Evolutionary conservation across 768 basidiomycete species (phyloP).

Genomic region (Cyclocybe aegerita): DNA sequence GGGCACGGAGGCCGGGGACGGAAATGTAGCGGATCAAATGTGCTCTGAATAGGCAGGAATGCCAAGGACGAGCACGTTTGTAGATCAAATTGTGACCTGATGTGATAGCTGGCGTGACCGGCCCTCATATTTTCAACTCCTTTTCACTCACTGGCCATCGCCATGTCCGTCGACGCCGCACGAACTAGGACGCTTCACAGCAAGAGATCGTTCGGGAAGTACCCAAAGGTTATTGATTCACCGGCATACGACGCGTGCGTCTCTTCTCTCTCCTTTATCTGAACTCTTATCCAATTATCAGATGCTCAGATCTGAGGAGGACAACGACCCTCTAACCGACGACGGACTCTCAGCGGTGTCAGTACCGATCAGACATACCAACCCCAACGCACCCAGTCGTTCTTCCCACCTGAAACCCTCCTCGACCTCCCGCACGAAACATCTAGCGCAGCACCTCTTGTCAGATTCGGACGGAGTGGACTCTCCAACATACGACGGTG

Average conservation of each 20-base stretch:
- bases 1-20: too few relatives aligned
- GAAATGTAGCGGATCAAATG: too few relatives aligned
- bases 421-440: constrained; percentile 32
- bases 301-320: constrained; percentile 70
- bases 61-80: background rate
- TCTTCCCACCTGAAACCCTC: constrained; percentile 30
- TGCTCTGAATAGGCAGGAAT: background rate
- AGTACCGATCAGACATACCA: constrained; percentile 35
- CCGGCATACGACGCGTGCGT: constrained; percentile 76
- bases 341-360: constrained; percentile 59
- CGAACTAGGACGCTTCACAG: constrained; percentile 44
- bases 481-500: constrained; percentile 89
- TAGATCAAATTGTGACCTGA: background rate
- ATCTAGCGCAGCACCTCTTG: constrained; percentile 47
- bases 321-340: constrained; percentile 85
- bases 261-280: constrained; percentile 1
- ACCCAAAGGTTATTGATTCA: constrained; percentile 61
- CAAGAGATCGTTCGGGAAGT: constrained; percentile 73
- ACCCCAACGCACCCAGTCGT: constrained; percentile 18
- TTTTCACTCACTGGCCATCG: background rate
- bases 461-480: constrained; percentile 77
- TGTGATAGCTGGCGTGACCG: background rate
- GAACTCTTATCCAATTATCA: constrained; percentile 10
- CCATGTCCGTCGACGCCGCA: constrained; percentile 27
- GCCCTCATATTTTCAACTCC: background rate